Evolutionary conservation across 1,284 basidiomycete genomes (phyloP), one percentile per base, ranked within the genome.

Genomic region (Athelia psychrophila): DNA sequence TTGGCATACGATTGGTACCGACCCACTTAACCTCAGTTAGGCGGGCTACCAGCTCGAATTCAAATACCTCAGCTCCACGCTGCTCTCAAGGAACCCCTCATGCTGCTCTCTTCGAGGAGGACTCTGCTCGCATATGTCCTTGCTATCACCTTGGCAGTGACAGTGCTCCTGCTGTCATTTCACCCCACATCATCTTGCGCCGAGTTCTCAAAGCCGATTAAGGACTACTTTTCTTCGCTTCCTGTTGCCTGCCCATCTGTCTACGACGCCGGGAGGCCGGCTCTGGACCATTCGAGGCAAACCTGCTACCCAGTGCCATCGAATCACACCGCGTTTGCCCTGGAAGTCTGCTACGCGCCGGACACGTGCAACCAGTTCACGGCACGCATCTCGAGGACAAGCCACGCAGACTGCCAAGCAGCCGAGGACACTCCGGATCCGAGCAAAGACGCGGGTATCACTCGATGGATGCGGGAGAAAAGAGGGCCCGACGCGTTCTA

Each of bases 401-500:
- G 38, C 20, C n/a, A 9, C 16, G 20, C 16, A 5, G 38, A 42
- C 8, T 42, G 38, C n/a, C 6, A 5, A 5, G 8, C 6, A 6
- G n/a, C 16, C 8, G 8, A 42, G 38, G n/a, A 22, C 9, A 42
- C 38, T 6, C 38, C 38, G 16, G 38, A 42, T 22, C 38, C 38
- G 16, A 42, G 38, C 20, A 22, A 6, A 5, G 38, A 42, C 20
- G 20, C 20, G n/a, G 38, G 9, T 6, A n/a, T 42, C n/a, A 42
- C 38, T 6, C 16, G 38, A 22, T 42, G 38, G 38, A 42, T 42
- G 38, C 16, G 38, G 8, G n/a, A 42, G 38, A 9, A 52, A 44
- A 25, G 47, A 18, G 51, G 51, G 13, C 51, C 51, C 2, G 51
- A 52, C 35, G 46, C 47, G 10, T 52, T 52, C 23, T 52, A 40